Conservation (phyloP, 192 early-diverging fungal genomes). For the Spizellomyces sp. region DNA sequence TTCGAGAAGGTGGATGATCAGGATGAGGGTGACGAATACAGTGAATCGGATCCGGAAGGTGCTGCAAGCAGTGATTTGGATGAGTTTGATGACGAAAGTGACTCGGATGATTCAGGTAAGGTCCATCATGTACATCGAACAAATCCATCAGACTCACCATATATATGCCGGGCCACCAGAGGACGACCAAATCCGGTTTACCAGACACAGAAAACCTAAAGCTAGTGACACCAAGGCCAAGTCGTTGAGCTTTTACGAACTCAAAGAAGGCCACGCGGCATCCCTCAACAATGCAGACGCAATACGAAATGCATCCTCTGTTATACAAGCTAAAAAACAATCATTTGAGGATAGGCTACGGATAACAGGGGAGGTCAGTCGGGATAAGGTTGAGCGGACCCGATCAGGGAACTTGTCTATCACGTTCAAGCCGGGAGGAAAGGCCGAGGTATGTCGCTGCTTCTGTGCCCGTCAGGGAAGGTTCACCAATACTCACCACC, state of each 20-base stretch:
- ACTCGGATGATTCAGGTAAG: not conserved
- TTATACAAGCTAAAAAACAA: too few species aligned
- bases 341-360: too few species aligned
- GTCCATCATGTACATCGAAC: not conserved
- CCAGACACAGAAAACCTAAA: slow-evolving; percentile 7
- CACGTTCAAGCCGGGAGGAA: not conserved
- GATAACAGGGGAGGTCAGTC: too few species aligned
- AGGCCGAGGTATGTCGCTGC: slow-evolving; percentile 3
- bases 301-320: too few species aligned
- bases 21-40: not conserved
- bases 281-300: slow-evolving; percentile 44
- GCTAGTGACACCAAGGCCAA: slow-evolving; percentile 1
- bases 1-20: slow-evolving; percentile 36
- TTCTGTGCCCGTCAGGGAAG: not conserved
- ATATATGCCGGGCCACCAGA: slow-evolving; percentile 27
- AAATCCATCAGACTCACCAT: not conserved
- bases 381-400: too few species aligned
- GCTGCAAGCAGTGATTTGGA: slow-evolving; percentile 15
- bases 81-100: not conserved
- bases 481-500: slow-evolving; percentile 3
- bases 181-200: slow-evolving; percentile 41
- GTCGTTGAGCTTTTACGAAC: not conserved
- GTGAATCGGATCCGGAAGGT: not conserved
- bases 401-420: not conserved
- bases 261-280: slow-evolving; percentile 10